Percentiles rank a stretch among this genome's conserved stretches.
Conservation (phyloP, 2,329 filamentous ascomycete species). For the Penicillium hordei region DNA sequence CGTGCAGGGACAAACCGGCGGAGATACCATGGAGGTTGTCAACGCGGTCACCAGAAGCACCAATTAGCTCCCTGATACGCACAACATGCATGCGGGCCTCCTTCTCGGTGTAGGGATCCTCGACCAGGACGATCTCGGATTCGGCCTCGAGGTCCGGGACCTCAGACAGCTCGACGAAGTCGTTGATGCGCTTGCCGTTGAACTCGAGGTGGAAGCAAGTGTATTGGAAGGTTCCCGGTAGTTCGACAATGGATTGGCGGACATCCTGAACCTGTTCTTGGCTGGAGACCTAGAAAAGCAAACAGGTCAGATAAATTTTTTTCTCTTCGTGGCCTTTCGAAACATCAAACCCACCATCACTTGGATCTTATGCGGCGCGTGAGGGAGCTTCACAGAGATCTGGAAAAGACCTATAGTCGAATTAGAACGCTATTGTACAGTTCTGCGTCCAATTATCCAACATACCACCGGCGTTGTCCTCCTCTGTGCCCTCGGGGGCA, state of each 20-base stretch:
- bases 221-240: slow-evolving; percentile 90
- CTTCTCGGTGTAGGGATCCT: slow-evolving; percentile 98
- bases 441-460: slow-evolving; percentile 1
- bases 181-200: slow-evolving; percentile 85
- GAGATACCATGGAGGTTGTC: slow-evolving; percentile 84
- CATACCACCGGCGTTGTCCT: slow-evolving; percentile 40
- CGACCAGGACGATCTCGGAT: slow-evolving; percentile 76
- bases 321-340: slow-evolving; percentile 9
- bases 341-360: slow-evolving; percentile 68
- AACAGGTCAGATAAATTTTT: slow-evolving; percentile 25
- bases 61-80: slow-evolving; percentile 86
- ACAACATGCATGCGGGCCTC: slow-evolving; percentile 94
- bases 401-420: slow-evolving; percentile 57
- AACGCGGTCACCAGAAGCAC: slow-evolving; percentile 82
- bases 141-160: slow-evolving; percentile 74
- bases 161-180: slow-evolving; percentile 89
- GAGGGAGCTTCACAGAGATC: slow-evolving; percentile 78
- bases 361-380: slow-evolving; percentile 74
- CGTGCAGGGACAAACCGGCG: slow-evolving; percentile 82
- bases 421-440: slow-evolving; percentile 14
- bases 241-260: slow-evolving; percentile 92
- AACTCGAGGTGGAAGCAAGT: slow-evolving; percentile 98
- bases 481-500: slow-evolving; percentile 36
- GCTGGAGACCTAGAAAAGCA: slow-evolving; percentile 66
- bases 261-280: slow-evolving; percentile 98